These are phyloP conservation scores for Crithidia expoeki DNA, from an alignment of 208 protist genomes.

Conservation along the genomic window DNA sequence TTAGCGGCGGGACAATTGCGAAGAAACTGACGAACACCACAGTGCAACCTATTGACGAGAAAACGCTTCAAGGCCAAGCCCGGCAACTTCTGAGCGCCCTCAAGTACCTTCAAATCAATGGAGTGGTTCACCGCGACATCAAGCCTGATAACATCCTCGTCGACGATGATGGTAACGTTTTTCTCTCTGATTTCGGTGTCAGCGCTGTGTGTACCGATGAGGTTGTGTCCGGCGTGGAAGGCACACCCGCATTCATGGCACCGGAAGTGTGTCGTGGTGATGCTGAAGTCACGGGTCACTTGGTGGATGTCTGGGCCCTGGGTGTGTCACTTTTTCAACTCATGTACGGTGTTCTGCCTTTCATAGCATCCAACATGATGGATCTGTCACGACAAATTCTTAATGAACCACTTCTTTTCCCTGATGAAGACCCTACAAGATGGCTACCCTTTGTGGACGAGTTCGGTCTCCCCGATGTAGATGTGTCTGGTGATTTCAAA, in stretches of 20 bases:
- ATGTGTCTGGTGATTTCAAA: neutral
- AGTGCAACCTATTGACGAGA: conserved; percentile 38
- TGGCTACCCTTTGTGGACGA: conserved; percentile 8
- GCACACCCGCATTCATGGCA: conserved; percentile 63
- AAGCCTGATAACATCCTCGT: conserved; percentile 95
- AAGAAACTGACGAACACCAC: conserved; percentile 1
- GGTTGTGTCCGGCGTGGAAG: conserved; percentile 41
- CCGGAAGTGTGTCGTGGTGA: conserved; percentile 51
- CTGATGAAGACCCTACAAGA: conserved; percentile 27
- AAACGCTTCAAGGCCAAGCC: conserved; percentile 26
- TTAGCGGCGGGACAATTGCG: conserved; percentile 47
- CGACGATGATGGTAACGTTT: conserved; percentile 31
- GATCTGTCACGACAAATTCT: conserved; percentile 39
- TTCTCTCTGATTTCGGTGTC: conserved; percentile 63
- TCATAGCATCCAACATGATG: conserved; percentile 28
- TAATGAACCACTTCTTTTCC: conserved; percentile 42
- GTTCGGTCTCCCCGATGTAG: neutral
- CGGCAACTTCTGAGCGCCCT: conserved; percentile 44
- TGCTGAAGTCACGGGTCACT: conserved; percentile 24
- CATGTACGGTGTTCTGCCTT: conserved; percentile 55
- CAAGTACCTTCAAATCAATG: conserved; percentile 42
- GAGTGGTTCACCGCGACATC: conserved; percentile 93
- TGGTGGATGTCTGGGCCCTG: conserved; percentile 64
- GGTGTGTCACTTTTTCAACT: conserved; percentile 70
- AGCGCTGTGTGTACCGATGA: conserved; percentile 36